Conservation (phyloP, 345 rosid species). For the Acer yangbiense region DNA sequence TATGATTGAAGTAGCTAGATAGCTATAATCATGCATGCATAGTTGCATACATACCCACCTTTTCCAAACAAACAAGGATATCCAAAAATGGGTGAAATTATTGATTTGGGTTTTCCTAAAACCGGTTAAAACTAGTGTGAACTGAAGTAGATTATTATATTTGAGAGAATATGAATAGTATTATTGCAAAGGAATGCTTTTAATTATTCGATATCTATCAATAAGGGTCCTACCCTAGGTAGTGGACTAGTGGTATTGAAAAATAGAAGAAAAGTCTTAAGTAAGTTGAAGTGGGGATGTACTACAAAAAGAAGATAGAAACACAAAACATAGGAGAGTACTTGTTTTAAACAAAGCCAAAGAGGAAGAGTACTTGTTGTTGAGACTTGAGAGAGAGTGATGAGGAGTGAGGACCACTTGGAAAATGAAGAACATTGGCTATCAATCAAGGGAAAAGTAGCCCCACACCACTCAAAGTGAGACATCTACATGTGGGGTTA, state of each 20-base stretch:
- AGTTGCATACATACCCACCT: background rate
- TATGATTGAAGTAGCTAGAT: conserved; percentile 7
- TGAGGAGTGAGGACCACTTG: too few relatives aligned
- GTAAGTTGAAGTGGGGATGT: too few relatives aligned
- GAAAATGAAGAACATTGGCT: background rate
- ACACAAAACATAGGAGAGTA: conserved; percentile 18
- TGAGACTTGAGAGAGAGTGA: too few relatives aligned
- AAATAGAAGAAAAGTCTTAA: too few relatives aligned
- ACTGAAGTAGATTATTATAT: too few relatives aligned
- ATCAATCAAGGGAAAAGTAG: conserved; percentile 20
- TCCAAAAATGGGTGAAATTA: background rate
- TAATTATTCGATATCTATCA: background rate
- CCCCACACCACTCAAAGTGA: background rate
- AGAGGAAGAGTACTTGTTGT: background rate
- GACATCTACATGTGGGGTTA: conserved; percentile 15
- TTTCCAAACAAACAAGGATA: background rate
- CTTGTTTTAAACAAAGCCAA: conserved; percentile 8
- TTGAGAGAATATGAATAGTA: background rate
- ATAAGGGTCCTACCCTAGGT: conserved; percentile 18
- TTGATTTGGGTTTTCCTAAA: background rate
- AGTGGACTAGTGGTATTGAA: too few relatives aligned
- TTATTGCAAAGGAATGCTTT: conserved; percentile 23
- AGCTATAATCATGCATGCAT: background rate
- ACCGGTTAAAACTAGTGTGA: background rate
- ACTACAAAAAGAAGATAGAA: conserved; percentile 22